Conservation (phyloP, 139 green algal species). For the Tetradesmus lagerheimii region DNA sequence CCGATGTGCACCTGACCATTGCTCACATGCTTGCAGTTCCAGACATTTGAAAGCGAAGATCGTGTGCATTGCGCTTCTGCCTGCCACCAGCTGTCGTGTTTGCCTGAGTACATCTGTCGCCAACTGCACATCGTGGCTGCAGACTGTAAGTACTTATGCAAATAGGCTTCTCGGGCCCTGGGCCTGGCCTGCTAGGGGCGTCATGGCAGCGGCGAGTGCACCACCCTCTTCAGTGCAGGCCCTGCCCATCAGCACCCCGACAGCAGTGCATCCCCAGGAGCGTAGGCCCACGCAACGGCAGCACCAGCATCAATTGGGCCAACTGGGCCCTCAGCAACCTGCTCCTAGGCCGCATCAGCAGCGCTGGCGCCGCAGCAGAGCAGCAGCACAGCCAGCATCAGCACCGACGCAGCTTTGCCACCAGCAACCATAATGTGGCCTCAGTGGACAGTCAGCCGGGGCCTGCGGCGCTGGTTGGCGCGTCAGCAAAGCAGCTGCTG, state of each 20-base stretch:
- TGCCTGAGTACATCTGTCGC: background rate
- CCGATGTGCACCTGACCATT: background rate
- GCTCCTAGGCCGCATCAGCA: background rate
- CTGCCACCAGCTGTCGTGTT: background rate
- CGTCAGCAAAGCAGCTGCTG: conserved; percentile 50
- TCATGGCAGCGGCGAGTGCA: background rate
- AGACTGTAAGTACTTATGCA: background rate
- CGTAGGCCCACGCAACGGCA: background rate
- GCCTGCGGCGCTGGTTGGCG: background rate
- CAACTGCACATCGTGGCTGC: background rate
- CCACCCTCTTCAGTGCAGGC: background rate
- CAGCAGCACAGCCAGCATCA: conserved; percentile 24
- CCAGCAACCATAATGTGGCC: background rate
- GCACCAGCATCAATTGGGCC: background rate
- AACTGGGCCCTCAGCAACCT: background rate
- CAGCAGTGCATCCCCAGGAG: background rate
- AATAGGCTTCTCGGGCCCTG: background rate
- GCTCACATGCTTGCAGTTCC: background rate
- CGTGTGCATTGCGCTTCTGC: background rate
- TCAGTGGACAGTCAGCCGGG: background rate
- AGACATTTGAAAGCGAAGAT: background rate
- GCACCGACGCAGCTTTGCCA: background rate
- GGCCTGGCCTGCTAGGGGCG: background rate
- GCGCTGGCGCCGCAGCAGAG: background rate
- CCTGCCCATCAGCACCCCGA: background rate